phyloP scores from a whole-genome alignment of 2,329 filamentous ascomycete species.

The Talaromyces funiculosus region DNA sequence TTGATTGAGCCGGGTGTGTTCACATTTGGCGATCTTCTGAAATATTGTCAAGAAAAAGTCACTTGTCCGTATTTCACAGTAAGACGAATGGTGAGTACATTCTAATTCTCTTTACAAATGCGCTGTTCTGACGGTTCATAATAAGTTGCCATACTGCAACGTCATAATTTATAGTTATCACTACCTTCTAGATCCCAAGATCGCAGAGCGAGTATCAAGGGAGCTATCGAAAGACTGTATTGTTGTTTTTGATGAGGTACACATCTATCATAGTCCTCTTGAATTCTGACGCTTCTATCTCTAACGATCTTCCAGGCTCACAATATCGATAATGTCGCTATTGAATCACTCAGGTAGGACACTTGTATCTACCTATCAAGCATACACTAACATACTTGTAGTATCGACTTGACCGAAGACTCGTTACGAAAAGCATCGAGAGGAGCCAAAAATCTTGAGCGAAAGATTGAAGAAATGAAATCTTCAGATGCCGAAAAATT shows the following conservation, averaged over 20 bases:
- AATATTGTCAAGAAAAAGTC: slow-evolving; percentile 73
- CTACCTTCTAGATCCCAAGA: slow-evolving; percentile 95
- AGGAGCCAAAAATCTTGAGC: slow-evolving; percentile 84
- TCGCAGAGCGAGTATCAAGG: slow-evolving; percentile 88
- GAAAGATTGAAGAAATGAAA: slow-evolving; percentile 89
- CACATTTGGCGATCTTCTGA: slow-evolving; percentile 82
- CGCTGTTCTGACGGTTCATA: slow-evolving; percentile 14
- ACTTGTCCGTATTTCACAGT: slow-evolving; percentile 98
- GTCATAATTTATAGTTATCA: slow-evolving; percentile 99
- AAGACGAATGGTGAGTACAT: slow-evolving; percentile 67
- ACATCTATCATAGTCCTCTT: too few species aligned
- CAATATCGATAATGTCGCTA: slow-evolving; percentile 99
- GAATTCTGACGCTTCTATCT: background rate
- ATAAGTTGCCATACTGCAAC: slow-evolving; percentile 94
- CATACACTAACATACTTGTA: slow-evolving; percentile 45
- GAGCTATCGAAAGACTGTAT: slow-evolving; percentile 98
- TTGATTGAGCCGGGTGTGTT: slow-evolving; percentile 92
- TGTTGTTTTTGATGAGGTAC: slow-evolving; percentile 86
- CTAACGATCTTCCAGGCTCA: slow-evolving; percentile 53
- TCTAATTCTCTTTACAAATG: background rate
- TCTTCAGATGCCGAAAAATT: slow-evolving; percentile 91
- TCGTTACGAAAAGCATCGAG: slow-evolving; percentile 84
- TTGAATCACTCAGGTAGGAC: slow-evolving; percentile 60
- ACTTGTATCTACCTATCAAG: background rate
- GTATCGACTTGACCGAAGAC: slow-evolving; percentile 94